A percentile compares a stretch with the other conserved stretches of the same genome.
Evolutionary conservation across 2,329 filamentous ascomycete species (phyloP).

Genomic region (Neodidymelliopsis sp.): DNA sequence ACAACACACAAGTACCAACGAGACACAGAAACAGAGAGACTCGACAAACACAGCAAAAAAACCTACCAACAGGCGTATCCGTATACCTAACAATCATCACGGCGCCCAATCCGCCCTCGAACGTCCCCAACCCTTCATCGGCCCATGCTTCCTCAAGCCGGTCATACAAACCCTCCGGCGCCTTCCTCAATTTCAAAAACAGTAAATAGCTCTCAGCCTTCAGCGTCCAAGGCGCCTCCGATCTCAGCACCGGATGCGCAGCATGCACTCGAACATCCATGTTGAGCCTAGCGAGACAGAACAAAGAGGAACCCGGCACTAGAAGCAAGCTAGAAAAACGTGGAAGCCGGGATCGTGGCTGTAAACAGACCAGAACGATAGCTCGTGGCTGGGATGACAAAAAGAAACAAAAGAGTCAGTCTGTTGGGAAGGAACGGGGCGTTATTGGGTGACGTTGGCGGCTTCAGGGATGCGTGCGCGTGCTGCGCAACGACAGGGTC

Average conservation of each 20-base stretch:
- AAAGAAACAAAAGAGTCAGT: too few relatives aligned
- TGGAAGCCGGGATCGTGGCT: neutral
- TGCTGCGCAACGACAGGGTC: too few relatives aligned
- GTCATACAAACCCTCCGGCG: conserved; percentile 39
- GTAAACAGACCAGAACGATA: too few relatives aligned
- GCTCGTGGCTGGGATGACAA: too few relatives aligned
- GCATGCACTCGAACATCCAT: conserved; percentile 13
- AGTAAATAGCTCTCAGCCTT: conserved; percentile 38
- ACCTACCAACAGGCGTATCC: conserved; percentile 44
- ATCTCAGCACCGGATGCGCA: conserved; percentile 31
- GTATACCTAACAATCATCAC: conserved; percentile 41
- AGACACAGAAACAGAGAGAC: neutral
- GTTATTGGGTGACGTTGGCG: conserved; percentile 4
- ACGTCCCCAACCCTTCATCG: conserved; percentile 26
- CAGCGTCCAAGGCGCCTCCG: conserved; percentile 36
- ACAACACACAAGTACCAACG: neutral
- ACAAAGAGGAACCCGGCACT: conserved; percentile 1
- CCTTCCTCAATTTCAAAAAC: conserved; percentile 29
- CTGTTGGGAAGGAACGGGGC: neutral
- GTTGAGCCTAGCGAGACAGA: neutral
- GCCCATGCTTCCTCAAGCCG: conserved; percentile 30
- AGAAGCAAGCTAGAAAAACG: conserved; percentile 6
- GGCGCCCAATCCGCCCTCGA: conserved; percentile 37
- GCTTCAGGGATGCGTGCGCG: too few relatives aligned
- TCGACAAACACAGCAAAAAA: conserved; percentile 1